Conservation (phyloP, 768 basidiomycete genomes). For the Daedalea quercina region DNA sequence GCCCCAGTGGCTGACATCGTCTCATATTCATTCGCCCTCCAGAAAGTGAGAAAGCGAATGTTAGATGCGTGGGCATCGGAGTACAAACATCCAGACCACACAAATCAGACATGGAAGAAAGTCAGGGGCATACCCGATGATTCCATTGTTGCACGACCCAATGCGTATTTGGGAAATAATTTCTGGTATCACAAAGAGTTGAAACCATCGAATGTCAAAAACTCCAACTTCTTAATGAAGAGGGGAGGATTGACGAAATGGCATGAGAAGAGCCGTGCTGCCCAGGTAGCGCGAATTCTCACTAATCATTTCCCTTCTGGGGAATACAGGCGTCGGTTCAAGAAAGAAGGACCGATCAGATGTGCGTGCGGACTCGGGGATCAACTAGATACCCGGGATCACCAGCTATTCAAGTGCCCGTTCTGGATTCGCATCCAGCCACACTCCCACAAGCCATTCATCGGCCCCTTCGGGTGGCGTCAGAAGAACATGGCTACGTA, state of each 20-base stretch:
- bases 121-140: background rate
- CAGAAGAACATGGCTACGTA: no score
- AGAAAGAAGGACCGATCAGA: background rate
- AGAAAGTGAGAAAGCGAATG: background rate
- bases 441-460: background rate
- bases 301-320: slow-evolving; percentile 5
- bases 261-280: background rate
- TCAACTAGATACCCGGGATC: background rate
- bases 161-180: background rate
- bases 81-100: background rate
- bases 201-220: background rate
- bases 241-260: background rate
- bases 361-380: background rate
- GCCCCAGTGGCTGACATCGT: background rate
- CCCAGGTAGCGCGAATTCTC: background rate
- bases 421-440: background rate
- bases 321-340: slow-evolving; percentile 2
- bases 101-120: background rate
- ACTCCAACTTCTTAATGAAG: background rate
- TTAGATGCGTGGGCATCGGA: no score
- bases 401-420: slow-evolving; percentile 3
- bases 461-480: background rate
- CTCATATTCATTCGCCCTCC: background rate
- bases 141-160: background rate
- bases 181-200: slow-evolving; percentile 3